A percentile compares a stretch with the other conserved stretches of the same genome.
Evolutionary conservation across 2,329 filamentous ascomycete species (phyloP).

Genomic region (Macrophomina tecta): DNA sequence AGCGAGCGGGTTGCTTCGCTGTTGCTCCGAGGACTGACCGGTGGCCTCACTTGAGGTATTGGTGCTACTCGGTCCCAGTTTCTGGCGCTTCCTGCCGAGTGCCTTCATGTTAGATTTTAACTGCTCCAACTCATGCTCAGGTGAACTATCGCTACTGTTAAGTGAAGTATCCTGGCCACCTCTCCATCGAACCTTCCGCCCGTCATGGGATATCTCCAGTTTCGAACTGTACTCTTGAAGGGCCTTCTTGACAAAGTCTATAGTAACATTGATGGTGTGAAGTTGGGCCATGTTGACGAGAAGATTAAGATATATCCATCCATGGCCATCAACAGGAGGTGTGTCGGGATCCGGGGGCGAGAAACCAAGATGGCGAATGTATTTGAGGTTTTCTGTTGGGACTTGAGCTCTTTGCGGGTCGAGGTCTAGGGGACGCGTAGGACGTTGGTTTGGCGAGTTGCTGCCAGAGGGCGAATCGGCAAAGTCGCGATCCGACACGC

Average conservation of each 20-base stretch:
- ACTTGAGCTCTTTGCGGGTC: constrained; percentile 79
- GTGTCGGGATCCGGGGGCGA: constrained; percentile 60
- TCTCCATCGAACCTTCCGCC: constrained; percentile 80
- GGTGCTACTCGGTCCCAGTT: constrained; percentile 34
- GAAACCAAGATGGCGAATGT: constrained; percentile 76
- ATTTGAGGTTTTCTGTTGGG: constrained; percentile 78
- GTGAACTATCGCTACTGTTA: constrained; percentile 67
- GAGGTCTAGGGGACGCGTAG: constrained; percentile 76
- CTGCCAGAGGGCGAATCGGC: not conserved
- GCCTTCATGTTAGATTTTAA: constrained; percentile 4
- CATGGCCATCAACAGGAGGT: constrained; percentile 63
- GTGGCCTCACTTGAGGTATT: constrained; percentile 33
- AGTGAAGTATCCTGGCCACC: constrained; percentile 70
- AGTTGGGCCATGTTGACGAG: constrained; percentile 82
- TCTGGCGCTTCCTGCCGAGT: constrained; percentile 32
- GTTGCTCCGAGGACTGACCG: constrained; percentile 22
- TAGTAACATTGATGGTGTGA: constrained; percentile 83
- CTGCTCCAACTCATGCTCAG: constrained; percentile 32
- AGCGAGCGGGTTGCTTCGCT: constrained; percentile 40
- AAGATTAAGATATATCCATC: constrained; percentile 84
- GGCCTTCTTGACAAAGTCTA: constrained; percentile 76
- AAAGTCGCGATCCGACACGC: constrained; percentile 6
- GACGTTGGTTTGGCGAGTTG: constrained; percentile 69
- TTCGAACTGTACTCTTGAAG: constrained; percentile 73
- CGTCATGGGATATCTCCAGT: constrained; percentile 78